Conservation (phyloP, 73 alveolate genomes). For the Uronychia binucleata region DNA sequence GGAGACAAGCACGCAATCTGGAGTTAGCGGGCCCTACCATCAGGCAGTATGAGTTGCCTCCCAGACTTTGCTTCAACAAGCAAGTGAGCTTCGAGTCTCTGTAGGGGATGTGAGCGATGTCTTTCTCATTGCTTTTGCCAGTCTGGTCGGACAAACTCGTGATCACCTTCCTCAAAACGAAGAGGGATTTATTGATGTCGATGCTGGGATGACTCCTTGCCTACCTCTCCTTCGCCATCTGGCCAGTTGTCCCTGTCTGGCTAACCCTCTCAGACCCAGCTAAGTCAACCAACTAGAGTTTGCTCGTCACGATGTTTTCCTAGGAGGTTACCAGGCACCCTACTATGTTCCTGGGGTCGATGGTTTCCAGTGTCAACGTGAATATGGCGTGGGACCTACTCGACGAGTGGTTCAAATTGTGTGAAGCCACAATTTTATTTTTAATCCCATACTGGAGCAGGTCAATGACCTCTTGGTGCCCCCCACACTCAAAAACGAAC, state of each 20-base stretch:
- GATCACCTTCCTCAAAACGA: slow-evolving; percentile 92
- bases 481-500: slow-evolving; percentile 64
- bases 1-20: slow-evolving; percentile 94
- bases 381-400: slow-evolving; percentile 78
- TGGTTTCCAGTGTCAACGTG: slow-evolving; percentile 89
- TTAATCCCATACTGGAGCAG: slow-evolving; percentile 70
- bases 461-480: slow-evolving; percentile 66
- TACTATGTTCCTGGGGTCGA: slow-evolving; percentile 32
- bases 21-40: slow-evolving; percentile 49
- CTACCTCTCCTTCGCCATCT: slow-evolving; percentile 60
- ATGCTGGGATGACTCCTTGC: slow-evolving; percentile 26
- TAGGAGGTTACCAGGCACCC: slow-evolving; percentile 20
- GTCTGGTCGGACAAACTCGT: slow-evolving; percentile 67
- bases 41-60: slow-evolving; percentile 75
- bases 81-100: slow-evolving; percentile 56
- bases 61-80: slow-evolving; percentile 44
- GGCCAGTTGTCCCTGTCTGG: slow-evolving; percentile 60
- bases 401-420: slow-evolving; percentile 69
- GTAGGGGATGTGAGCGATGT: slow-evolving; percentile 38
- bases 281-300: slow-evolving; percentile 47
- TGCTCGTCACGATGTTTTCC: slow-evolving; percentile 71
- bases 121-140: slow-evolving; percentile 3
- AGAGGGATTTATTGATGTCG: slow-evolving; percentile 90
- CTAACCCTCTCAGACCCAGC: slow-evolving; percentile 62
- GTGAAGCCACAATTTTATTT: slow-evolving; percentile 77